Percentiles rank a stretch among this genome's conserved stretches.
These are phyloP conservation scores for Linnemannia exigua DNA, from an alignment of 192 early-diverging fungal genomes.

Conservation along the genomic window DNA sequence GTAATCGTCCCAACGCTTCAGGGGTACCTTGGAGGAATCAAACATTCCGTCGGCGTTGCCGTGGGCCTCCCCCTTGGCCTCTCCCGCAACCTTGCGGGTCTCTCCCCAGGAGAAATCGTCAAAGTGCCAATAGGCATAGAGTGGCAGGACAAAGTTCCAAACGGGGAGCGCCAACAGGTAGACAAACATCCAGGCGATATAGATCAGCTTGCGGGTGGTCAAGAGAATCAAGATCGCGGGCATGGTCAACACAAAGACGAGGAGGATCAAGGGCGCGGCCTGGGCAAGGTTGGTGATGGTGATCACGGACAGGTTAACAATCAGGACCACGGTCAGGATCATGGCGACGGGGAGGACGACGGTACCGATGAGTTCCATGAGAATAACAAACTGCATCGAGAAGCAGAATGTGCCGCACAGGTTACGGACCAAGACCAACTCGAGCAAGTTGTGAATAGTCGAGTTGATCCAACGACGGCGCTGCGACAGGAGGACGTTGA, in stretches of 20 bases:
- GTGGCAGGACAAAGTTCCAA: constrained; percentile 94
- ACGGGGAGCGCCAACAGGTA: constrained; percentile 86
- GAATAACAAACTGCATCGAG: constrained; percentile 89
- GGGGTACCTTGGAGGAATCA: constrained; percentile 82
- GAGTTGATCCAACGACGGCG: constrained; percentile 97
- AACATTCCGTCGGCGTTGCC: constrained; percentile 83
- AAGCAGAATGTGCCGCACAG: constrained; percentile 98
- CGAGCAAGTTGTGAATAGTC: constrained; percentile 95
- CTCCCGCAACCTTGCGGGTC: constrained; percentile 81
- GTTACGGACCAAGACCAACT: constrained; percentile 92
- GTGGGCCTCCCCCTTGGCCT: constrained; percentile 82
- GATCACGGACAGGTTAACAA: constrained; percentile 68
- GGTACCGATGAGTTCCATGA: constrained; percentile 85
- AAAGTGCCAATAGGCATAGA: constrained; percentile 95
- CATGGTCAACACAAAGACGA: constrained; percentile 86
- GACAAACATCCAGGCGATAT: constrained; percentile 95
- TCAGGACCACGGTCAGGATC: constrained; percentile 75
- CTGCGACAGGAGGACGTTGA: constrained; percentile 88
- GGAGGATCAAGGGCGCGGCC: constrained; percentile 82
- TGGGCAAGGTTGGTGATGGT: constrained; percentile 67
- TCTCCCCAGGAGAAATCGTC: constrained; percentile 93
- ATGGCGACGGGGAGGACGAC: constrained; percentile 83
- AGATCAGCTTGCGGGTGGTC: constrained; percentile 88
- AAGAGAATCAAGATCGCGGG: constrained; percentile 93
- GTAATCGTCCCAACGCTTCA: constrained; percentile 91